Evolutionary conservation across 257 asterid genomes (phyloP).

Genomic region (Coffea canephora): DNA sequence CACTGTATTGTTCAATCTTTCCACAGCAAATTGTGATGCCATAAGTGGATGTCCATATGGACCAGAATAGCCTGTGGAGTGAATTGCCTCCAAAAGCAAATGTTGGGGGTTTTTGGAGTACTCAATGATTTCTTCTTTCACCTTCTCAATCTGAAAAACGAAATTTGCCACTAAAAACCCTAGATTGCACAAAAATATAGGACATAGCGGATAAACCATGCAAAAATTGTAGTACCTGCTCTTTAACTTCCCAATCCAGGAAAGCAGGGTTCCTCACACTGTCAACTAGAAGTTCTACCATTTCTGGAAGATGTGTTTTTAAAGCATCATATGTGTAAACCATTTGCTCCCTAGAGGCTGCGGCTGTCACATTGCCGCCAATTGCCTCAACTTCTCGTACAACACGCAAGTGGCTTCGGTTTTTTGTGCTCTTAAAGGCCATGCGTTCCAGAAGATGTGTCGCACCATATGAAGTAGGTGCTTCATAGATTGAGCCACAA

Average conservation of each 20-base stretch:
- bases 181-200: background rate
- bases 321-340: conserved; percentile 75
- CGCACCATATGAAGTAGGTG: conserved; percentile 68
- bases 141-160: conserved; percentile 53
- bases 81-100: conserved; percentile 82
- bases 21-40: conserved; percentile 65
- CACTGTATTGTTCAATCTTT: conserved; percentile 49
- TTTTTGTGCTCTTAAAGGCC: conserved; percentile 87
- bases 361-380: conserved; percentile 77
- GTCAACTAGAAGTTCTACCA: conserved; percentile 90
- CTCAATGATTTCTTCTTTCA: conserved; percentile 60
- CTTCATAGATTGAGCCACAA: conserved; percentile 85
- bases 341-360: conserved; percentile 85
- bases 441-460: conserved; percentile 91
- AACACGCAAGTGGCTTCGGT: conserved; percentile 77
- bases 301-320: conserved; percentile 71
- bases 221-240: conserved; percentile 58
- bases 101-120: conserved; percentile 68
- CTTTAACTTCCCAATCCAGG: conserved; percentile 93
- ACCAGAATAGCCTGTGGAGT: conserved; percentile 73
- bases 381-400: conserved; percentile 94
- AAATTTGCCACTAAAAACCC: background rate
- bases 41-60: conserved; percentile 60
- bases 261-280: conserved; percentile 84
- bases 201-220: background rate